Conservation (phyloP, 2,329 filamentous ascomycete species). For the Hymenoscyphus linearis region DNA sequence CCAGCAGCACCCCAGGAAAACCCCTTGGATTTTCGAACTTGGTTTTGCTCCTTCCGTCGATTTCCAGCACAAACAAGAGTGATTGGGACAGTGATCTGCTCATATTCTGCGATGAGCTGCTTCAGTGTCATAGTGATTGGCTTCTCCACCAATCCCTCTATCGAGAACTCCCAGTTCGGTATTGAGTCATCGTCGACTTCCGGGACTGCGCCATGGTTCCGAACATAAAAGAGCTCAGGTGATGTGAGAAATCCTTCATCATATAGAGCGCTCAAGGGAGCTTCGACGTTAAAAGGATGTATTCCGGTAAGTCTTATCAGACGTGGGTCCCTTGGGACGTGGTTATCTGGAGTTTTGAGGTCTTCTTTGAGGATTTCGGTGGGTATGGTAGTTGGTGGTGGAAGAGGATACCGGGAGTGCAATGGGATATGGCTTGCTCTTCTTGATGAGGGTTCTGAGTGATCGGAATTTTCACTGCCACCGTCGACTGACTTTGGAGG, state of each 20-base stretch:
- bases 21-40: slow-evolving; percentile 83
- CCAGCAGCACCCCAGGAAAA: slow-evolving; percentile 93
- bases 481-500: slow-evolving; percentile 28
- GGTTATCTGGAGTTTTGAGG: slow-evolving; percentile 74
- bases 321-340: slow-evolving; percentile 74
- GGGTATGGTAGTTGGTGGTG: slow-evolving; percentile 54
- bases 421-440: slow-evolving; percentile 13
- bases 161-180: slow-evolving; percentile 72
- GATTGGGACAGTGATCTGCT: slow-evolving; percentile 79
- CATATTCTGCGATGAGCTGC: slow-evolving; percentile 67
- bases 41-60: slow-evolving; percentile 86
- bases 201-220: slow-evolving; percentile 84
- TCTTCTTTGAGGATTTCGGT: slow-evolving; percentile 68
- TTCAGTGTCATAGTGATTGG: slow-evolving; percentile 67
- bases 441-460: slow-evolving; percentile 17
- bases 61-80: slow-evolving; percentile 92
- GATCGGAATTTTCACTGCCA: slow-evolving; percentile 21
- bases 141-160: slow-evolving; percentile 78
- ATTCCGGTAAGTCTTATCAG: slow-evolving; percentile 82
- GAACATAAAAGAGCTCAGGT: slow-evolving; percentile 83
- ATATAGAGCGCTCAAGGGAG: slow-evolving; percentile 73
- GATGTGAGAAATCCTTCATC: slow-evolving; percentile 80
- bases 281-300: slow-evolving; percentile 88
- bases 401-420: slow-evolving; percentile 46
- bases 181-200: slow-evolving; percentile 66